phyloP scores from a whole-genome alignment of 2,329 filamentous ascomycete species.

The Trichoderma guizhouense region DNA sequence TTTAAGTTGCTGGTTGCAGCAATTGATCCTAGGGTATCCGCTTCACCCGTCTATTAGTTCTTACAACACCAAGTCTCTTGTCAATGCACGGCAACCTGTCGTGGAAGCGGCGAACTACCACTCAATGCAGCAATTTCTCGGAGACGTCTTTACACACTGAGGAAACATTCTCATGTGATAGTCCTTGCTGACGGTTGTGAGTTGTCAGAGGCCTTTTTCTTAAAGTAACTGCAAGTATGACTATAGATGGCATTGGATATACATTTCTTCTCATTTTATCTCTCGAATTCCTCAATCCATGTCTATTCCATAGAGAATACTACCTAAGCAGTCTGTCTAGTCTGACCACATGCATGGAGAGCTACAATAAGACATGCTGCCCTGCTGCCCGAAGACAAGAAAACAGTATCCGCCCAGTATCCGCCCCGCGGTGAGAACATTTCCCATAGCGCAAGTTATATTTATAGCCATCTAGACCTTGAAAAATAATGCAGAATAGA shows the following conservation, averaged over 20 bases:
- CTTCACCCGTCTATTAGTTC: neutral
- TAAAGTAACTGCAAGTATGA: neutral
- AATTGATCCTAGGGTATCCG: neutral
- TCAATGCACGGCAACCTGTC: neutral
- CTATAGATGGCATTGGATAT: neutral
- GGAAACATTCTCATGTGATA: neutral
- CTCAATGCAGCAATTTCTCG: neutral
- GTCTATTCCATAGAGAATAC: neutral
- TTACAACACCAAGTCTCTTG: neutral
- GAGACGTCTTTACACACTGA: neutral
- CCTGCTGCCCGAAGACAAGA: neutral
- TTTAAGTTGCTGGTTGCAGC: neutral
- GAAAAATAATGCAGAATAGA: neutral
- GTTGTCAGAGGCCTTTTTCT: neutral
- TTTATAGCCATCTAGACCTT: neutral
- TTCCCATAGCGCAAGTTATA: neutral
- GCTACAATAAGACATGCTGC: neutral
- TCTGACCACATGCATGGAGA: neutral
- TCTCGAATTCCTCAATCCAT: neutral
- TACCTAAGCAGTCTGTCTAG: neutral
- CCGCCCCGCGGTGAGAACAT: neutral
- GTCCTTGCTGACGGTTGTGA: neutral
- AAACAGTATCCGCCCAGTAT: neutral
- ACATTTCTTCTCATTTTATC: neutral
- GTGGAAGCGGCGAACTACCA: neutral